Conservation (phyloP, 805 yeast genomes). For the Sugiyamaella qingdaonensis region DNA sequence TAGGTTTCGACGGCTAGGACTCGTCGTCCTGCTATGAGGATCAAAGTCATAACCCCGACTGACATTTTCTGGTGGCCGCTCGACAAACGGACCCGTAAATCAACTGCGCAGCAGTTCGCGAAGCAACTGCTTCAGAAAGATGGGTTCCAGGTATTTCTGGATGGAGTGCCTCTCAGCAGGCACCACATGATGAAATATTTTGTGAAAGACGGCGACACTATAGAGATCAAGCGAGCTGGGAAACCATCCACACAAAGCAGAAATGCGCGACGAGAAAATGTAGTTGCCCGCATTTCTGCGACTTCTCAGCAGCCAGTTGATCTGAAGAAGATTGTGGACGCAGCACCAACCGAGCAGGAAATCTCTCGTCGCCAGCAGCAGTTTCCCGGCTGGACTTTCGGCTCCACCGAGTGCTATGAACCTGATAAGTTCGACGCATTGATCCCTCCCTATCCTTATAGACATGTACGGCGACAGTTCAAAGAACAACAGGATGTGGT, state of each 20-base stretch:
- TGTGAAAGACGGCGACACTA: slow-evolving; percentile 4
- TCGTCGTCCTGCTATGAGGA: slow-evolving; percentile 1
- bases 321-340: background rate
- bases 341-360: background rate
- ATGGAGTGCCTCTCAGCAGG: slow-evolving; percentile 4
- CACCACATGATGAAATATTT: slow-evolving; percentile 2
- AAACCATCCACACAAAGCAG: no score
- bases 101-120: background rate
- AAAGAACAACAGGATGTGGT: background rate
- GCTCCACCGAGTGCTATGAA: slow-evolving; percentile 13
- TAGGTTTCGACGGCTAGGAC: background rate
- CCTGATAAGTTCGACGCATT: slow-evolving; percentile 7
- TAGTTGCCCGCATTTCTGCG: background rate
- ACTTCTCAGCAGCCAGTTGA: background rate
- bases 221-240: slow-evolving; percentile 1
- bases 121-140: background rate
- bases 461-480: background rate
- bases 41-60: background rate
- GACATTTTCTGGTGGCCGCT: slow-evolving; percentile 3
- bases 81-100: background rate
- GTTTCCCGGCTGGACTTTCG: slow-evolving; percentile 6
- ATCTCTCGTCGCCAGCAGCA: background rate
- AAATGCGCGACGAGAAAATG: no score
- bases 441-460: slow-evolving; percentile 14
- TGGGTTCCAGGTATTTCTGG: slow-evolving; percentile 5